Evolutionary conservation across 192 early-diverging fungal genomes (phyloP), one percentile per base, ranked within the genome.

Genomic region (Powellomyces hirtus): DNA sequence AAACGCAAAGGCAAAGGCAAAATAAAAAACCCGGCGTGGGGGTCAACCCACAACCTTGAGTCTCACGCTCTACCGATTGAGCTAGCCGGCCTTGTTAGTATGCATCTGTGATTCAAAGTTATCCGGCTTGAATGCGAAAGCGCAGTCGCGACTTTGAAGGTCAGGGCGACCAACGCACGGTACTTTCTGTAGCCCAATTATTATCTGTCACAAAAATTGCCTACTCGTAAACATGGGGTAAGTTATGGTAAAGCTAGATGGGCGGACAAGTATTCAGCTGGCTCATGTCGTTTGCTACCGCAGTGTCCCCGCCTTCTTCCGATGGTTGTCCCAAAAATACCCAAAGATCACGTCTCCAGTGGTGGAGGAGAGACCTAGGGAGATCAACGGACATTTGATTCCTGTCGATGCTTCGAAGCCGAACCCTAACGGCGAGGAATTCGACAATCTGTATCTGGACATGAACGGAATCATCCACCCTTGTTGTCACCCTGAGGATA

Each of bases 371-470:
- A 72, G 81, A 24, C 77, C 88, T 14, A 69, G 74, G 35, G 78
- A 78, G 35, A 65, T 94, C 62, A 89, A 97, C 66, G 95, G 91
- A 24, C 70, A 88, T 4, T 73, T 76, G 20, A 79, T 97, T 4
- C 93, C 94, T 6, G 89, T 96, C 16, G 95, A 99, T 73, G 83
- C 87, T 27, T 89, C 91, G 18, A 82, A 89, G 60, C 90, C 91
- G 22, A 96, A 96, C 75, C 96, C 94, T 3, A 98, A 96, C 67
- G 89, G 89, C 20, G 81, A 85, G 13, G 93, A 95, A 70, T 92
- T 93, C 68, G 95, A 97, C 79, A 97, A 97, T 72, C 82, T 98
- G 49, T 98, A 98, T 68, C 81, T 98, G 81, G 96, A 98, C 70
- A 96, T 99, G 95, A 99, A 99, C 74, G 97, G 97, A 34, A 86